These are phyloP conservation scores for Lachnellula subtilissima DNA, from an alignment of 2,329 filamentous ascomycete species.

Conservation along the genomic window DNA sequence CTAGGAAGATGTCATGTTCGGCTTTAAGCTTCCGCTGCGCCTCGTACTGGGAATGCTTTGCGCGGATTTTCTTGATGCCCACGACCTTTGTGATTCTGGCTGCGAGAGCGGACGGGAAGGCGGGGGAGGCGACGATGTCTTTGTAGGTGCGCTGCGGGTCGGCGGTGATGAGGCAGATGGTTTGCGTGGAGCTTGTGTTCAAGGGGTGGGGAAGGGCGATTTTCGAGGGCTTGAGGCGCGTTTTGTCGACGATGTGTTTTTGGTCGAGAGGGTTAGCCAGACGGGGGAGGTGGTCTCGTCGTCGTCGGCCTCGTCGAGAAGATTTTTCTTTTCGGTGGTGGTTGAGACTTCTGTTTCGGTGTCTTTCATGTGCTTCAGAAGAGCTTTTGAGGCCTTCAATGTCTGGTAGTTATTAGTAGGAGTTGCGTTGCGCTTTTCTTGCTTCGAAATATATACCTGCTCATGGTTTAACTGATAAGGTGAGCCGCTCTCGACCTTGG, in stretches of 20 bases:
- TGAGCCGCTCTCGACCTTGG: constrained; percentile 31
- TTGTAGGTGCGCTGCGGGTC: constrained; percentile 82
- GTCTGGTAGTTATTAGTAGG: constrained; percentile 37
- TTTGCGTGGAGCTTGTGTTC: constrained; percentile 59
- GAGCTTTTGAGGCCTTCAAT: constrained; percentile 58
- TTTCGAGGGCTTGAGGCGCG: constrained; percentile 77
- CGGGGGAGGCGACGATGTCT: constrained; percentile 71
- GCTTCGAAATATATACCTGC: constrained; percentile 23
- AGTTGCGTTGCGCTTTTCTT: background rate
- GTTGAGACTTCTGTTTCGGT: constrained; percentile 41
- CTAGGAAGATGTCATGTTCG: constrained; percentile 91
- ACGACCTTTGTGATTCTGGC: constrained; percentile 71
- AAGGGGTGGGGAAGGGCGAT: constrained; percentile 74
- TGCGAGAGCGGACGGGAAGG: constrained; percentile 63
- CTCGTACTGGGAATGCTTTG: constrained; percentile 87
- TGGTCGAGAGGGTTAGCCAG: constrained; percentile 60
- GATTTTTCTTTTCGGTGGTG: constrained; percentile 49
- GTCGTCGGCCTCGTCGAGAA: constrained; percentile 44
- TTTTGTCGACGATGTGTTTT: constrained; percentile 66
- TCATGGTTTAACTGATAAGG: constrained; percentile 31
- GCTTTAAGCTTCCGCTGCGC: constrained; percentile 73
- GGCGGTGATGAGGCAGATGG: constrained; percentile 83
- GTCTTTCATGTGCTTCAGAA: constrained; percentile 58
- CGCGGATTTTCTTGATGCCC: constrained; percentile 78
- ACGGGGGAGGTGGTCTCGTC: constrained; percentile 47